Evolutionary conservation across 768 basidiomycete species (phyloP), one percentile per base, ranked within the genome.

Genomic region (Coprinopsis sp.): DNA sequence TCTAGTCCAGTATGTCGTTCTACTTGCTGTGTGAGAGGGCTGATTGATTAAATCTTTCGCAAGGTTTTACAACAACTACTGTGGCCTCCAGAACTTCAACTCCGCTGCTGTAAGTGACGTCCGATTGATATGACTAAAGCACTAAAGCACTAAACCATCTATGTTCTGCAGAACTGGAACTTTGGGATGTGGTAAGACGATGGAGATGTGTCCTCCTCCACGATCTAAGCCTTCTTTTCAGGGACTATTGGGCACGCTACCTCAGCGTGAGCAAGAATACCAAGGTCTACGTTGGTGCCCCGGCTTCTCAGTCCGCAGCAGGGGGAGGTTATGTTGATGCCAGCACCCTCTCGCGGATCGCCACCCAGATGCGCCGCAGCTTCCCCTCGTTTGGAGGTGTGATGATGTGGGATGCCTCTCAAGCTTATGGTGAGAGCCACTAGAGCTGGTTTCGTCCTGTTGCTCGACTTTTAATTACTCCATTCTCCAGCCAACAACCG

Each of bases 311-410:
- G 21, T 61, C 71, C 1, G 81, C 81, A 4, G 78, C 81, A 22
- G 77, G 78, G 3, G 69, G 72, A 11, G 82, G 82, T n/a, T 83
- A 77, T 59, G 76, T 78, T n/a, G 58, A 64, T 44, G 67, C 73
- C 11, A 57, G 53, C 22, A 76, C 73, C 6, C 64, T 84, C 39
- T 69, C 65, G 21, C 69, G 28, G 46, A 77, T 79, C 31, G 69
- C 77, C 12, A 60, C 67, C 21, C 57, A 71, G 48, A 81, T 77
- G 66, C 74, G 77, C 30, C 64, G 67, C 31, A 76, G 75, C 49
- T 82, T 78, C 63, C 77, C 81, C 3, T 81, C 79, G 1, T 83
- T 83, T 53, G 79, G 81, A n/a, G 81, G 81, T 6, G 74, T 82
- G 13, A 73, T 76, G 74, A 51, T 78, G 12, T 78, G 76, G 74